A percentile compares a stretch with the other conserved stretches of the same genome.
Conservation (phyloP, 2,329 filamentous ascomycete species). For the Cladosporium austrohemisphaericum region DNA sequence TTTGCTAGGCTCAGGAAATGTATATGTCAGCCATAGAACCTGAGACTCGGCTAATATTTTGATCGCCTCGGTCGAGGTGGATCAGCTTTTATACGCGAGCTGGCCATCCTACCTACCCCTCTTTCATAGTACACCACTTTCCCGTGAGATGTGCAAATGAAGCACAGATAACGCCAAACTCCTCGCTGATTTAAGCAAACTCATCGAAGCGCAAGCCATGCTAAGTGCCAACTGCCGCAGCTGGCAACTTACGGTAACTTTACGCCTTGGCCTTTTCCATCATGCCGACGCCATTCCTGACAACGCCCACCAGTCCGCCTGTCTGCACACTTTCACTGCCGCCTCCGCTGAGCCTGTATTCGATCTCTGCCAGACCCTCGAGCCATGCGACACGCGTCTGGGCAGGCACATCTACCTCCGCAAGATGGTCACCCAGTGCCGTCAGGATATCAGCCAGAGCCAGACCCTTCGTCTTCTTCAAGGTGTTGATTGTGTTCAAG, state of each 20-base stretch:
- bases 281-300: constrained; percentile 81
- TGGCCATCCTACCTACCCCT: neutral
- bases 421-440: constrained; percentile 75
- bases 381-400: constrained; percentile 90
- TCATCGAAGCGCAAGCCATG: neutral
- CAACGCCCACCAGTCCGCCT: constrained; percentile 83
- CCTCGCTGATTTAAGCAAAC: constrained; percentile 10
- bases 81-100: neutral
- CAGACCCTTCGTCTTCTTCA: constrained; percentile 81
- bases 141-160: no score
- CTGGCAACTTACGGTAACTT: neutral
- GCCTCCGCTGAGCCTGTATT: constrained; percentile 84
- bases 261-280: constrained; percentile 40
- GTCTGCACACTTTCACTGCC: constrained; percentile 87
- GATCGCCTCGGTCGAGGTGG: no score
- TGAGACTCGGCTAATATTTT: no score
- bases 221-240: neutral
- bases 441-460: constrained; percentile 93
- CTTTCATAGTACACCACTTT: neutral
- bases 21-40: no score
- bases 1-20: no score
- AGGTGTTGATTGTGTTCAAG: constrained; percentile 77
- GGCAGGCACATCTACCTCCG: constrained; percentile 75
- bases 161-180: constrained; percentile 8
- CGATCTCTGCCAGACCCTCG: constrained; percentile 84